phyloP scores from a whole-genome alignment of 208 protist genomes.

The Trypanosomatidae sp. region DNA sequence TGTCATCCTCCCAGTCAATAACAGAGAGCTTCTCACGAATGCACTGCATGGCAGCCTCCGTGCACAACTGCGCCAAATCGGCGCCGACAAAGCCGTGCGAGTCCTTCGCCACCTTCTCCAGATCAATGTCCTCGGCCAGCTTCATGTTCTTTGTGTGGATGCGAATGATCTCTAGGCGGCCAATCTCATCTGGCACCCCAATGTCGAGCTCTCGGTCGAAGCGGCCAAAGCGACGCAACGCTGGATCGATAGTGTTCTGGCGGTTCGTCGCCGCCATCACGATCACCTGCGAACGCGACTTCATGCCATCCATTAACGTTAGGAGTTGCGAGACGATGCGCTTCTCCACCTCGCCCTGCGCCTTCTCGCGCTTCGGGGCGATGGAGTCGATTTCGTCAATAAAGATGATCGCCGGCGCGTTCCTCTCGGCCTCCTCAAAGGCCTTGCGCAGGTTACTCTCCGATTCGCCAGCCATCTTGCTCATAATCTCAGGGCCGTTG shows the following conservation, averaged over 20 bases:
- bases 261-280: constrained; percentile 99
- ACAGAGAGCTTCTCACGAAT: constrained; percentile 99
- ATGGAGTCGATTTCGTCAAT: constrained; percentile 99
- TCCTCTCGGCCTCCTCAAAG: constrained; percentile 99
- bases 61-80: constrained; percentile 99
- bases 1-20: constrained; percentile 99
- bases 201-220: constrained; percentile 99
- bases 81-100: constrained; percentile 99
- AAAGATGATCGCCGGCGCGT: constrained; percentile 99
- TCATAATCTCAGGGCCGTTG: constrained; percentile 99
- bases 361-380: constrained; percentile 99
- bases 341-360: constrained; percentile 99
- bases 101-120: constrained; percentile 97
- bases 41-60: constrained; percentile 99
- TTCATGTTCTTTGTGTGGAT: constrained; percentile 99
- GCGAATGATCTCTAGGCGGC: constrained; percentile 98
- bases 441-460: constrained; percentile 99
- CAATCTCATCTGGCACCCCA: constrained; percentile 99
- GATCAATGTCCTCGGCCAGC: constrained; percentile 97
- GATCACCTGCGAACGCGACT: constrained; percentile 98
- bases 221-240: constrained; percentile 99
- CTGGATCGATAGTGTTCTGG: constrained; percentile 99
- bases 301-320: constrained; percentile 99
- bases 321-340: constrained; percentile 99
- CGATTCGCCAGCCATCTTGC: constrained; percentile 99